phyloP scores from a whole-genome alignment of 2,329 filamentous ascomycete species.

The Diaporthe ampelina region DNA sequence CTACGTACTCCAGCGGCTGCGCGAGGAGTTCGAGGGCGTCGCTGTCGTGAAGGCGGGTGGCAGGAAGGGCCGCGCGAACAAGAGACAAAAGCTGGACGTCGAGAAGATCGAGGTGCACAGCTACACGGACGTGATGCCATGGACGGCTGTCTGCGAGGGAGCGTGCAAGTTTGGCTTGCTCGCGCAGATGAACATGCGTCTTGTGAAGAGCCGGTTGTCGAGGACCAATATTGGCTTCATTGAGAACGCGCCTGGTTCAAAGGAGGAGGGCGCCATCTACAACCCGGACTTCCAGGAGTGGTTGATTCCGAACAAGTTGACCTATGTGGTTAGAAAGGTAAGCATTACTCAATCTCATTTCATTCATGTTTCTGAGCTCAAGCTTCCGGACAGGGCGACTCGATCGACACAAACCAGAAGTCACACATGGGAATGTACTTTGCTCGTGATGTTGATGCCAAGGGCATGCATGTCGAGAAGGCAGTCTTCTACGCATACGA shows the following conservation, averaged over 20 bases:
- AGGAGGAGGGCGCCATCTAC: not conserved
- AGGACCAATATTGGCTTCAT: not conserved
- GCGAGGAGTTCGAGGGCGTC: not conserved
- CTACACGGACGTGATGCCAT: not conserved
- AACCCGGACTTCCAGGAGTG: not conserved
- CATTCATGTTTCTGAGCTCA: too few relatives aligned
- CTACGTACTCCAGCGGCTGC: not conserved
- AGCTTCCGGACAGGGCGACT: not conserved
- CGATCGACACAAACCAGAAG: not conserved
- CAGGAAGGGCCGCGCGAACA: not conserved
- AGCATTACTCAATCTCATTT: too few relatives aligned
- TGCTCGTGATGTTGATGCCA: rapidly evolving
- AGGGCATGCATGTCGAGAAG: not conserved
- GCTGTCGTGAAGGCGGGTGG: rapidly evolving
- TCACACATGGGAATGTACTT: not conserved
- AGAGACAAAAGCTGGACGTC: not conserved
- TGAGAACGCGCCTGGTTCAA: not conserved
- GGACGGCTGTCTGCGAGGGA: not conserved
- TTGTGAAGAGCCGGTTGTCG: not conserved
- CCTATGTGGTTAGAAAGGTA: not conserved
- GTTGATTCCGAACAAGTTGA: not conserved
- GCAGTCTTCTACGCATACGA: not conserved
- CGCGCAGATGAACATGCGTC: not conserved
- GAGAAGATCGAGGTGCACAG: not conserved
- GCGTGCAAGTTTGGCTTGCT: not conserved